A percentile compares a stretch with the other conserved stretches of the same genome.
Evolutionary conservation across 345 rosid species (phyloP).

Genomic region (Trapa bicornis): DNA sequence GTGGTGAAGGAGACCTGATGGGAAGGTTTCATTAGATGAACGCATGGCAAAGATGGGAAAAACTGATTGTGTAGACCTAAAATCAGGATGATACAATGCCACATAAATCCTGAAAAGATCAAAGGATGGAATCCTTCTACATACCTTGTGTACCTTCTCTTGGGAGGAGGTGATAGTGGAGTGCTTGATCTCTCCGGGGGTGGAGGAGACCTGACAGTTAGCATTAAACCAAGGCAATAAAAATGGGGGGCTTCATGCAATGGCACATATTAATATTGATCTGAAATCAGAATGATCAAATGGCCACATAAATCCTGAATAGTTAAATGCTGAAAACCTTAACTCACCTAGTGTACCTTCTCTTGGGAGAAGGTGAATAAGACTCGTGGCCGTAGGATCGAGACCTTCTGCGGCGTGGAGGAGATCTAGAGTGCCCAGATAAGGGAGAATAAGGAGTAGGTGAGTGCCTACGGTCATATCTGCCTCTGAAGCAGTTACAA

Average conservation of each 20-base stretch:
- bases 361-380: conserved; percentile 46
- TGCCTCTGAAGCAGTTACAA: conserved; percentile 18
- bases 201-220: too few species aligned
- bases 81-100: too few species aligned
- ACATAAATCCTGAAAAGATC: too few species aligned
- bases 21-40: background rate
- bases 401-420: conserved; percentile 64
- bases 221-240: background rate
- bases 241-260: background rate
- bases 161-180: too few species aligned
- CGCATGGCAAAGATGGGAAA: too few species aligned
- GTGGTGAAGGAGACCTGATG: conserved; percentile 60
- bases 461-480: conserved; percentile 46
- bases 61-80: too few species aligned
- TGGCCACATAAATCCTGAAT: background rate
- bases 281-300: background rate
- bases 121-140: too few species aligned
- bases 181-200: too few species aligned
- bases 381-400: conserved; percentile 48
- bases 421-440: conserved; percentile 57
- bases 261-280: background rate
- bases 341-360: conserved; percentile 51
- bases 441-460: conserved; percentile 53
- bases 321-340: background rate
- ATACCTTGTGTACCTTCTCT: too few species aligned